Base-by-base conservation (phyloP, 768 basidiomycete genomes). In the Tylopilus intermedius region DNA sequence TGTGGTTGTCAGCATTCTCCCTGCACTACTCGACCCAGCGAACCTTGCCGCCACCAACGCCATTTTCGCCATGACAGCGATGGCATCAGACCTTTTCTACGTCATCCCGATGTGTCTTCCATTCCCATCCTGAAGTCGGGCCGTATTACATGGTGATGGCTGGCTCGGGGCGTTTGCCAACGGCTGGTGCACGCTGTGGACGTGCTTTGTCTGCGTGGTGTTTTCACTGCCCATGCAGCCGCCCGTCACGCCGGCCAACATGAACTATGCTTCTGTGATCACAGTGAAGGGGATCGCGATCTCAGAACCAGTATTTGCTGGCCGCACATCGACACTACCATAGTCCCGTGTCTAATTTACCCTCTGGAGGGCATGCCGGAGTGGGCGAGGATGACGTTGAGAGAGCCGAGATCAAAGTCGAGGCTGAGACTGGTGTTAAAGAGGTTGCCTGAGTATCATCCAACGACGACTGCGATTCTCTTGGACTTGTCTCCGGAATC, bases 91-190 rank as follows among this genome's bases (percentile, higher is more conserved):
- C 59, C 64, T 79, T 9, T 78, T 76, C 39, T 83, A 83, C 61
- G 75, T 81, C 54, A 80, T 83, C 51, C 55, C 74, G 81, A 44
- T 73, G 82, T 42, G 61, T 73, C 47, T 83, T 73, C 62, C 67
- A 71, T 54, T 72, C 73, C 53, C 81, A 83, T 60, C 79, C 79
- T 0, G 82, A 83, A 48, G 82, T 83, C 45, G 61, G 68, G 33
- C 82, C 82, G 14, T 83, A 79, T 65, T 82, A 80, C 67, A 74
- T 83, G 74, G 80, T 22, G 72, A 76, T 47, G 79, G 79, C 2
- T 57, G 70, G 53, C 55, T 80, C 11, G 79, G 79, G 0, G 71
- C 69, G 67, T 61, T 68, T 11, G 67, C 68, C 48, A 81, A 81
- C 54, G 45, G 74, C 30, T 74, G 66, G 58, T 79, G 78, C 54